A percentile compares a stretch with the other conserved stretches of the same genome.
phyloP scores from a whole-genome alignment of 805 yeast genomes.

The Monosporozyma aerobia region DNA sequence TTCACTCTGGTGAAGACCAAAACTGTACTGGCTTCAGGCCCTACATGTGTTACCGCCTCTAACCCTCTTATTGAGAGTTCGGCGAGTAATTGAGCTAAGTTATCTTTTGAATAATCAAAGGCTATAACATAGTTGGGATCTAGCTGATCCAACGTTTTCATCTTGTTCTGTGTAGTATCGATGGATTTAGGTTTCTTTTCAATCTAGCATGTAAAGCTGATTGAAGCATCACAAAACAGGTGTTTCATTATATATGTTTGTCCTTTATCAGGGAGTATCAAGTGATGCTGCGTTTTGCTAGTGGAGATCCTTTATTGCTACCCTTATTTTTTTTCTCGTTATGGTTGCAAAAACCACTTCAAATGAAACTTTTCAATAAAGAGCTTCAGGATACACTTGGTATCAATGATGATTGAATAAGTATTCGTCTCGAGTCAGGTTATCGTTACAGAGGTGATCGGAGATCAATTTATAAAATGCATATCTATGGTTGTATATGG shows the following conservation, averaged over 20 bases:
- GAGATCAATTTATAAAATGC: neutral
- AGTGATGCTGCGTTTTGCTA: neutral
- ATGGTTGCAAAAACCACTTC: neutral
- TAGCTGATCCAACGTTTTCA: slow-evolving; percentile 13
- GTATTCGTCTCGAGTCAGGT: too few species aligned
- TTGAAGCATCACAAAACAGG: neutral
- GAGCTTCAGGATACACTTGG: too few species aligned
- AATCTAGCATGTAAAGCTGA: neutral
- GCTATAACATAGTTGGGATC: slow-evolving; percentile 24
- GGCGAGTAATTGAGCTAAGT: slow-evolving; percentile 16
- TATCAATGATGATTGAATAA: too few species aligned
- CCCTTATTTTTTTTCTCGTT: neutral
- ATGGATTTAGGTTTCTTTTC: neutral
- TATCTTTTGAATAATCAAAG: slow-evolving; percentile 19
- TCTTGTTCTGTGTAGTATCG: neutral
- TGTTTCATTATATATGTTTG: neutral
- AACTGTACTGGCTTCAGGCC: slow-evolving; percentile 12
- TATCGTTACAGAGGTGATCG: neutral
- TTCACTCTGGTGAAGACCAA: slow-evolving; percentile 20
- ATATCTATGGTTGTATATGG: neutral
- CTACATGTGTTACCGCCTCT: slow-evolving; percentile 20
- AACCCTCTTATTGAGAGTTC: slow-evolving; percentile 21
- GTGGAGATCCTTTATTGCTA: neutral
- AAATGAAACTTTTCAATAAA: neutral
- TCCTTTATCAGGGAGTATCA: neutral